Conservation (phyloP, 2,329 filamentous ascomycete genomes). For the Cryoendolithus antarcticus region DNA sequence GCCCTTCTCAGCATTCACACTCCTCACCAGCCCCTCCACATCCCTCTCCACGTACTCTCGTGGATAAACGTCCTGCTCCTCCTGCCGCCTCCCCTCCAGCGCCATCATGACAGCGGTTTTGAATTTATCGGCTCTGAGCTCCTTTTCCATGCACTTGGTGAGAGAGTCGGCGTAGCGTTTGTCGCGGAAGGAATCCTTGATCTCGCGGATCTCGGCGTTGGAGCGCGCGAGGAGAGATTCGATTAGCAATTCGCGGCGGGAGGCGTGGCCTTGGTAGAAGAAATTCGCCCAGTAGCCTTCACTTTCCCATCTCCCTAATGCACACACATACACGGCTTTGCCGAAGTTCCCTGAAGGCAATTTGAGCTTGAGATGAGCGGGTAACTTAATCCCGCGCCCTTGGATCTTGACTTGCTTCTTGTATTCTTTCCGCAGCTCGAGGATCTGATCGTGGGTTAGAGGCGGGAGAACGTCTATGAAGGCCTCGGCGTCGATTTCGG, state of each 20-base stretch:
- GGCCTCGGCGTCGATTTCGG: conserved; percentile 52
- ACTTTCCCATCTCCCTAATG: conserved; percentile 78
- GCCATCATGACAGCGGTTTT: conserved; percentile 75
- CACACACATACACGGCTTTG: conserved; percentile 83
- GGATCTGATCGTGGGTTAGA: conserved; percentile 75
- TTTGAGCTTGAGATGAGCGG: conserved; percentile 76
- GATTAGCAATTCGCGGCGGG: conserved; percentile 77
- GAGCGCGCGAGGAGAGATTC: conserved; percentile 83
- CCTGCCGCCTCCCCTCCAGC: conserved; percentile 71
- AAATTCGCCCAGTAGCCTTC: conserved; percentile 98
- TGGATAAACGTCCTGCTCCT: conserved; percentile 54
- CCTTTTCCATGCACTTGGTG: conserved; percentile 74
- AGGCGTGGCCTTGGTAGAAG: conserved; percentile 85
- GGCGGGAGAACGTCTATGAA: conserved; percentile 75
- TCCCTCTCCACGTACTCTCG: conserved; percentile 52
- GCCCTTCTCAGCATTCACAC: conserved; percentile 58
- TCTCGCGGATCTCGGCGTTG: conserved; percentile 73
- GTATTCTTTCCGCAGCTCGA: conserved; percentile 78
- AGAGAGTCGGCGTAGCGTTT: conserved; percentile 82
- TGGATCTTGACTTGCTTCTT: conserved; percentile 79
- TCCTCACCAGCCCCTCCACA: conserved; percentile 57
- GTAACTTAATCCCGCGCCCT: conserved; percentile 69
- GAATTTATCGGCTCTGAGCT: conserved; percentile 94
- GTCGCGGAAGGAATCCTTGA: conserved; percentile 81
- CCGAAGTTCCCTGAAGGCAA: conserved; percentile 52